Percentiles rank a stretch among this genome's conserved stretches.
phyloP scores from a whole-genome alignment of 2,329 filamentous ascomycete genomes.

The Alternaria infectoria region DNA sequence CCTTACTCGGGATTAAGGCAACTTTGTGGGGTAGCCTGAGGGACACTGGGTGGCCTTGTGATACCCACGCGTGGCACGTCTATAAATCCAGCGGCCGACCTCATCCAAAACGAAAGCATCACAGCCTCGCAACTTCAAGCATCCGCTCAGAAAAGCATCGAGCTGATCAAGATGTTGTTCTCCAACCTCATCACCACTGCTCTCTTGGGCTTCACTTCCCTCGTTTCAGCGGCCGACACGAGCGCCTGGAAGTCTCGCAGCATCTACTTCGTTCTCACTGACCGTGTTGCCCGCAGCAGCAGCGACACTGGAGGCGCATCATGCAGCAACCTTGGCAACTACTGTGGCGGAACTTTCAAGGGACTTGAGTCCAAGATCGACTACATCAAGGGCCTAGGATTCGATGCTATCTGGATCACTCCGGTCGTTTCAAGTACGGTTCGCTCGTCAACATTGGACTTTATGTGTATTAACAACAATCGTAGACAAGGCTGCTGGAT shows the following conservation, averaged over 20 bases:
- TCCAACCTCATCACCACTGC: slow-evolving; percentile 10
- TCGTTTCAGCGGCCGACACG: slow-evolving; percentile 38
- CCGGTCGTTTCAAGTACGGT: slow-evolving; percentile 42
- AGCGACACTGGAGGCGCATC: slow-evolving; percentile 39
- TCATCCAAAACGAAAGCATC: slow-evolving; percentile 1
- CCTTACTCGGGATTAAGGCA: background rate
- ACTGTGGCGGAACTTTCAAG: slow-evolving; percentile 61
- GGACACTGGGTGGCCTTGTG: background rate
- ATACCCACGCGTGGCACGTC: background rate
- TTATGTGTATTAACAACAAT: background rate
- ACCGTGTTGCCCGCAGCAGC: slow-evolving; percentile 44
- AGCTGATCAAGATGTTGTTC: slow-evolving; percentile 23
- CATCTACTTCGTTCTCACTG: slow-evolving; percentile 48
- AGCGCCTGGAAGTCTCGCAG: slow-evolving; percentile 46
- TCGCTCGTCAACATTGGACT: background rate
- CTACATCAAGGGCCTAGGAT: slow-evolving; percentile 59
- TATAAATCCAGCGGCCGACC: slow-evolving; percentile 11
- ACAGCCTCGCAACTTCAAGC: slow-evolving; percentile 1
- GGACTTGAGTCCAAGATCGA: slow-evolving; percentile 57
- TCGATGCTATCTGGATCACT: slow-evolving; percentile 59
- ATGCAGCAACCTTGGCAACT: slow-evolving; percentile 44
- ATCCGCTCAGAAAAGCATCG: background rate
- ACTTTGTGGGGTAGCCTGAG: background rate
- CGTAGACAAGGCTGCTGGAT: slow-evolving; percentile 52
- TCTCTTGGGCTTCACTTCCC: slow-evolving; percentile 21